Evolutionary conservation across 495 filamentous ascomycete species (phyloP).

Genomic region (Beverwykella pulmonaria): DNA sequence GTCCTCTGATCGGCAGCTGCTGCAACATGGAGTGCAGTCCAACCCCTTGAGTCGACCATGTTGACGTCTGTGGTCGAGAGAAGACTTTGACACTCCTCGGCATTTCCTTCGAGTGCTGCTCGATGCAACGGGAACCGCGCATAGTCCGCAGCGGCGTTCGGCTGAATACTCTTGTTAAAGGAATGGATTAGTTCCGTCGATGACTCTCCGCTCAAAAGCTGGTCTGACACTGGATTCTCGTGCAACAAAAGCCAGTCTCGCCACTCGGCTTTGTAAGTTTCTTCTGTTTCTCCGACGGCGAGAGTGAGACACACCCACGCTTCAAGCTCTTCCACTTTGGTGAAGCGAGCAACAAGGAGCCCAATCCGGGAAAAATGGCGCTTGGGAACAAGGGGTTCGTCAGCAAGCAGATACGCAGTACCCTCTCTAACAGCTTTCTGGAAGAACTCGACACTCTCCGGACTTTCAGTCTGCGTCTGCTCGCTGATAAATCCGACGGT

Average conservation of each 20-base stretch:
- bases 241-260: slow-evolving; percentile 1
- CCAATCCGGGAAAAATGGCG: slow-evolving; percentile 1
- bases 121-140: background rate
- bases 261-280: background rate
- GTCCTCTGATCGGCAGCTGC: background rate
- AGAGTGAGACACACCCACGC: slow-evolving; percentile 9
- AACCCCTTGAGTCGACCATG: slow-evolving; percentile 3
- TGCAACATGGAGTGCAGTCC: background rate
- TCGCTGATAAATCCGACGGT: slow-evolving; percentile 5
- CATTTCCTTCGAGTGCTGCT: background rate
- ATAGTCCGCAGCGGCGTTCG: background rate
- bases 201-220: background rate
- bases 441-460: slow-evolving; percentile 1
- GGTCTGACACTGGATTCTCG: slow-evolving; percentile 1
- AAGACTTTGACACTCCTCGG: background rate
- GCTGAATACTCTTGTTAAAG: background rate
- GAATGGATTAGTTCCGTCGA: background rate
- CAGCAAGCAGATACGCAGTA: background rate
- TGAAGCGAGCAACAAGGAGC: background rate
- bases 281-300: slow-evolving; percentile 1
- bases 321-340: background rate
- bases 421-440: background rate
- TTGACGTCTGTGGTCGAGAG: background rate
- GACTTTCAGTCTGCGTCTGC: slow-evolving; percentile 4
- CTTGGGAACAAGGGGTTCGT: slow-evolving; percentile 1